phyloP scores from a whole-genome alignment of 345 rosid genomes.

The Salix viminalis region DNA sequence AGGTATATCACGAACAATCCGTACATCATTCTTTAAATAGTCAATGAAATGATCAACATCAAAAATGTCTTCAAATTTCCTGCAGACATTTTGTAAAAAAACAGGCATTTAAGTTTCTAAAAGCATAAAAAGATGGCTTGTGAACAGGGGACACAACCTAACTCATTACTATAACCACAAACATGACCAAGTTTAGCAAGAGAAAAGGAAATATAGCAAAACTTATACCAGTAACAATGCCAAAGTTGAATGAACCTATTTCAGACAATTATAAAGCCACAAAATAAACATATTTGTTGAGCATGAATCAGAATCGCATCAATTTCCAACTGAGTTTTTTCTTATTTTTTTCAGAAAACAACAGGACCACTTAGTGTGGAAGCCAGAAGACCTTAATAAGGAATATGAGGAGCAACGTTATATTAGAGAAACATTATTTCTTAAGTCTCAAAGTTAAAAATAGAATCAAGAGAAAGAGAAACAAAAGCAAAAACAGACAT shows the following conservation, averaged over 20 bases:
- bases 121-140: neutral
- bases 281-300: neutral
- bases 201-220: neutral
- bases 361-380: neutral
- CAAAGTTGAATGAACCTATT: neutral
- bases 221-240: neutral
- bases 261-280: neutral
- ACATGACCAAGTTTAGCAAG: neutral
- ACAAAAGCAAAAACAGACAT: neutral
- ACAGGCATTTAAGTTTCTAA: slow-evolving; percentile 1
- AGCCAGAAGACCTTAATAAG: neutral
- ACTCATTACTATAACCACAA: neutral
- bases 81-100: slow-evolving; percentile 25
- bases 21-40: slow-evolving; percentile 84
- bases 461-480: neutral
- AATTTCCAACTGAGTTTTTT: neutral
- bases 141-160: neutral
- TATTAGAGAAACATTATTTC: neutral
- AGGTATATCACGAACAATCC: slow-evolving; percentile 91
- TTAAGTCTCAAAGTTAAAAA: neutral
- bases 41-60: slow-evolving; percentile 97
- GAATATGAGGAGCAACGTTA: neutral
- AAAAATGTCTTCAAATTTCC: slow-evolving; percentile 95
- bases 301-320: neutral
- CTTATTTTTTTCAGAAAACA: neutral